Conservation (phyloP, 345 rosid genomes). For the Eucalyptus globulus region DNA sequence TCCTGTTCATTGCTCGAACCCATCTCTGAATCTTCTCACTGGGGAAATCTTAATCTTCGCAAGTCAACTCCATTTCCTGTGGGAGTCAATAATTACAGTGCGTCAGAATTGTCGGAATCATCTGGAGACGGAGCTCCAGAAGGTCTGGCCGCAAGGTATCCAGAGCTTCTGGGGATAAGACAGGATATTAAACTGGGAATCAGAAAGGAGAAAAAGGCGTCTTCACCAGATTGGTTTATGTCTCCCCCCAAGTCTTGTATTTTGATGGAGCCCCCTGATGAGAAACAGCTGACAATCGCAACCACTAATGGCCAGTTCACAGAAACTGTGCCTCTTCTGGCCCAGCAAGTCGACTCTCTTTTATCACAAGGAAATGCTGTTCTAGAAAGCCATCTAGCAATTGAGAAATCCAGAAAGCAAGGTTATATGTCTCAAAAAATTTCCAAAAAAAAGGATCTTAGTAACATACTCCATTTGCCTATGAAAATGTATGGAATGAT, state of each 20-base stretch:
- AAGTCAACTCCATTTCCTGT: slow-evolving; percentile 49
- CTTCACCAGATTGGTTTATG: slow-evolving; percentile 71
- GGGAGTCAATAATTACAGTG: slow-evolving; percentile 14
- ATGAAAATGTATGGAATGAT: background rate
- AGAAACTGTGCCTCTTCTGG: background rate
- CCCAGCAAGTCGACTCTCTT: background rate
- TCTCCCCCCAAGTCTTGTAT: slow-evolving; percentile 90
- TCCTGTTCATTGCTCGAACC: slow-evolving; percentile 68
- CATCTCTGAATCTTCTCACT: slow-evolving; percentile 14
- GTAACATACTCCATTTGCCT: background rate
- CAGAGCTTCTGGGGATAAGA: slow-evolving; percentile 61
- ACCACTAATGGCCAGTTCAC: slow-evolving; percentile 1
- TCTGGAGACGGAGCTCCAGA: slow-evolving; percentile 34
- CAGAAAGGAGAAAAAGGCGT: slow-evolving; percentile 28
- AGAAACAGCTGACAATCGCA: slow-evolving; percentile 6
- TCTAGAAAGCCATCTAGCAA: background rate
- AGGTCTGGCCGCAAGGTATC: slow-evolving; percentile 40
- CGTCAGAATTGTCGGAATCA: slow-evolving; percentile 36
- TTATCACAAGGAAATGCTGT: background rate
- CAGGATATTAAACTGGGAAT: slow-evolving; percentile 22
- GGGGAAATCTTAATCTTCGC: slow-evolving; percentile 5
- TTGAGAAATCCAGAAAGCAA: background rate
- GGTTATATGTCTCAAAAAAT: background rate
- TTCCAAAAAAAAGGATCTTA: background rate
- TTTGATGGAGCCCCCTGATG: slow-evolving; percentile 52